phyloP scores from a whole-genome alignment of 2,329 filamentous ascomycete species.

The Ceratocystis ficicola region DNA sequence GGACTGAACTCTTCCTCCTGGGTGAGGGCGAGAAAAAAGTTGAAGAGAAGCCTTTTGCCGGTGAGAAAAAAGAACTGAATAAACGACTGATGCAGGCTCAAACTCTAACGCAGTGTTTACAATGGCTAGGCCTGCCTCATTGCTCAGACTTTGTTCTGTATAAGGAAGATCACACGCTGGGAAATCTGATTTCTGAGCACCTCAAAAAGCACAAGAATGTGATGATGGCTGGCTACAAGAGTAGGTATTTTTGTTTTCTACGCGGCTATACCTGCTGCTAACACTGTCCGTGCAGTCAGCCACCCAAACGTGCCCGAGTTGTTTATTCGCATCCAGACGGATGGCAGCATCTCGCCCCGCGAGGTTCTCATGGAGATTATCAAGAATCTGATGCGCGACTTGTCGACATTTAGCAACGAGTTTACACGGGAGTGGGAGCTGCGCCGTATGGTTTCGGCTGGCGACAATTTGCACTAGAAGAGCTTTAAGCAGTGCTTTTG shows the following conservation, averaged over 20 bases:
- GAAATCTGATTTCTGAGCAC: slow-evolving; percentile 75
- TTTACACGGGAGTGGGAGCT: slow-evolving; percentile 89
- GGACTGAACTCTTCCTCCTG: slow-evolving; percentile 89
- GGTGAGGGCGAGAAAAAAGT: slow-evolving; percentile 86
- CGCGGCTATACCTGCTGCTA: not conserved
- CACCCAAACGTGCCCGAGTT: slow-evolving; percentile 51
- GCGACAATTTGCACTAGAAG: slow-evolving; percentile 33
- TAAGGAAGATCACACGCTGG: slow-evolving; percentile 94
- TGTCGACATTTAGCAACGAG: slow-evolving; percentile 68
- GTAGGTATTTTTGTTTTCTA: slow-evolving; percentile 34
- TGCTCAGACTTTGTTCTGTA: slow-evolving; percentile 90
- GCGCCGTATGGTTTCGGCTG: slow-evolving; percentile 66
- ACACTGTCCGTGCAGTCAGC: slow-evolving; percentile 32
- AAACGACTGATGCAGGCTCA: not conserved
- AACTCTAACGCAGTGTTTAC: not conserved
- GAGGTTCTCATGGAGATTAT: slow-evolving; percentile 73
- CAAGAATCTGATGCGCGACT: slow-evolving; percentile 68
- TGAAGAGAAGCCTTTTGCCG: slow-evolving; percentile 74
- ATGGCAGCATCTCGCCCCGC: slow-evolving; percentile 77
- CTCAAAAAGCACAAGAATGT: slow-evolving; percentile 76
- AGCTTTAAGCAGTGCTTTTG: not conserved
- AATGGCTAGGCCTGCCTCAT: slow-evolving; percentile 64
- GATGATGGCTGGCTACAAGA: slow-evolving; percentile 84
- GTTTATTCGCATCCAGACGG: slow-evolving; percentile 75
- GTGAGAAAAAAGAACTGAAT: slow-evolving; percentile 38